Percentiles rank a stretch among this genome's conserved stretches.
Conservation (phyloP, 208 protist species). For the Leishmania mexicana region DNA sequence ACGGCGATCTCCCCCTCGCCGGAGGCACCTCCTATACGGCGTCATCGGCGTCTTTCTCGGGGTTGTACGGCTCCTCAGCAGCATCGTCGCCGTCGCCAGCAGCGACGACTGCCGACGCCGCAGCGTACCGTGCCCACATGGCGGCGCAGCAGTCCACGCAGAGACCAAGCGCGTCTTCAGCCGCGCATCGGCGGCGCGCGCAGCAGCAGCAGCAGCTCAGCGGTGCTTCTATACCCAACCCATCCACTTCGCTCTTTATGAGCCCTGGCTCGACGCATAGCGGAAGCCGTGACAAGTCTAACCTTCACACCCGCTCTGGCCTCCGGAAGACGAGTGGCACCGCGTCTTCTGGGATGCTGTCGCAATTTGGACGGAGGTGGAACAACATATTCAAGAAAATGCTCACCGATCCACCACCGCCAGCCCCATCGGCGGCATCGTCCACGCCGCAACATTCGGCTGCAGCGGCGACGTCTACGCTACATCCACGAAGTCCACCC, state of each 20-base stretch:
- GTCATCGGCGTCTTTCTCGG: not conserved
- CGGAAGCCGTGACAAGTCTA: conserved; percentile 6
- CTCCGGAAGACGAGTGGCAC: not conserved
- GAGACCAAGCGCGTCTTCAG: conserved; percentile 1
- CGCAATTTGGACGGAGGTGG: conserved; percentile 48
- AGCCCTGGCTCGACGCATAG: conserved; percentile 5
- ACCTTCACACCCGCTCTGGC: conserved; percentile 3
- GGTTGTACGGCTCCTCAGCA: not conserved
- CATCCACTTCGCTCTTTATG: conserved; percentile 1
- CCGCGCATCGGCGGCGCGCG: not conserved
- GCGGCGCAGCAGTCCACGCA: conserved; percentile 35
- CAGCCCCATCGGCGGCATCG: not conserved
- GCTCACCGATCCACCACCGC: conserved; percentile 24
- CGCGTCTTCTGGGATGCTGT: conserved; percentile 29
- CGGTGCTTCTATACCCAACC: not conserved
- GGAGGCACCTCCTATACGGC: not conserved
- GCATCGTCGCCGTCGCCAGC: conserved; percentile 2
- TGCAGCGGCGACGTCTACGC: not conserved
- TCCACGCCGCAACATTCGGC: not conserved
- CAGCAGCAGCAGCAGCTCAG: not conserved
- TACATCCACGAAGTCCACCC: not conserved
- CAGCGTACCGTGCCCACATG: conserved; percentile 25
- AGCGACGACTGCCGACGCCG: not conserved
- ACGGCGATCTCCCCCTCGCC: not conserved
- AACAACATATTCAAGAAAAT: conserved; percentile 53